phyloP scores from a whole-genome alignment of 2,329 filamentous ascomycete species.

The Harringtonia lauricola region DNA sequence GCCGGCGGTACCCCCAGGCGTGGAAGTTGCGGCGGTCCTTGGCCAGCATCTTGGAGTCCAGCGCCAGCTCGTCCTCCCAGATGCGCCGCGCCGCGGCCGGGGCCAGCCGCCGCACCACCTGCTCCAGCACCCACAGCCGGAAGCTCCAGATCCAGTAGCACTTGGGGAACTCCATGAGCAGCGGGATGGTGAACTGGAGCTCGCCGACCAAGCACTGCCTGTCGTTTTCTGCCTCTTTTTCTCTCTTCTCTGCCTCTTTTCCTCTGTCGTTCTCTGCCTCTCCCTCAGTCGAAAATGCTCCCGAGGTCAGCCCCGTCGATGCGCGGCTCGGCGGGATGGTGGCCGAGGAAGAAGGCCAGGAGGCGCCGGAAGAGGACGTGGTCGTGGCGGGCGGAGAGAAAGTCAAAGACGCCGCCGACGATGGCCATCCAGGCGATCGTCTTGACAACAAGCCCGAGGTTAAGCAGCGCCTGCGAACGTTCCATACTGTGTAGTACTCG shows the following conservation, averaged over 20 bases:
- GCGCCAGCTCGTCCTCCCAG: slow-evolving; percentile 74
- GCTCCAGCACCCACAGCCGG: slow-evolving; percentile 70
- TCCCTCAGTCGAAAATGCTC: slow-evolving; percentile 32
- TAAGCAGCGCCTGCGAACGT: slow-evolving; percentile 66
- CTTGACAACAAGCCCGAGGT: slow-evolving; percentile 46
- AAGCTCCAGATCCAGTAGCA: slow-evolving; percentile 99
- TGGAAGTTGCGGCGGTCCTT: slow-evolving; percentile 90
- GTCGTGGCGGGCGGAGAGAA: slow-evolving; percentile 42
- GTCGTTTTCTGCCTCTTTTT: neutral
- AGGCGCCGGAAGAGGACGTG: slow-evolving; percentile 53
- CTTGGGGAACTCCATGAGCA: slow-evolving; percentile 80
- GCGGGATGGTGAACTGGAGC: slow-evolving; percentile 69
- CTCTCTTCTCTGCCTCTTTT: slow-evolving; percentile 10
- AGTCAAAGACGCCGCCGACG: slow-evolving; percentile 43
- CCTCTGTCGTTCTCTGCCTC: slow-evolving; percentile 13
- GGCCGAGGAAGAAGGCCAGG: slow-evolving; percentile 32
- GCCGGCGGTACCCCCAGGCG: slow-evolving; percentile 84
- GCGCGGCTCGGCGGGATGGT: slow-evolving; percentile 35
- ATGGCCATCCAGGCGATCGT: slow-evolving; percentile 37
- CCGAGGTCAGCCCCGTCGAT: slow-evolving; percentile 26
- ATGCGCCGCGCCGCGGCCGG: slow-evolving; percentile 45
- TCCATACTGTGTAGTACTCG: slow-evolving; percentile 88
- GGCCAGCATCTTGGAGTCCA: slow-evolving; percentile 80
- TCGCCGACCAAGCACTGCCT: slow-evolving; percentile 48
- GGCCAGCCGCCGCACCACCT: slow-evolving; percentile 56